phyloP scores from a whole-genome alignment of 2,329 filamentous ascomycete genomes.

The Penicillium hordei region DNA sequence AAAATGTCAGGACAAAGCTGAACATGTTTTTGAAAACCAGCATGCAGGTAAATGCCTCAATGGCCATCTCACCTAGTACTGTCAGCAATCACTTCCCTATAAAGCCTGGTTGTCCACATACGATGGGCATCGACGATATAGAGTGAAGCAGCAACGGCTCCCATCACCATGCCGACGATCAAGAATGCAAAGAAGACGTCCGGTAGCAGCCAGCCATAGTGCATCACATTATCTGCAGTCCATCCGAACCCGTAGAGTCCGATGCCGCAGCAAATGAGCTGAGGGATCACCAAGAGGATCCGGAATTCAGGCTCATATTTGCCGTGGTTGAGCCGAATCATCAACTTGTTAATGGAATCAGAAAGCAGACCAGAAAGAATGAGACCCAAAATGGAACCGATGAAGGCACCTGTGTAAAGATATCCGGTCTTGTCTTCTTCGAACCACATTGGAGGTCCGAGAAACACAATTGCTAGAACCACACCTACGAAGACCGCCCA shows the following conservation, averaged over 20 bases:
- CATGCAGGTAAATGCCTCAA: slow-evolving; percentile 86
- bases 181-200: slow-evolving; percentile 81
- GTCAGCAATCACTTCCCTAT: slow-evolving; percentile 9
- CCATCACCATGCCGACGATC: slow-evolving; percentile 88
- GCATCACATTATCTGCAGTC: slow-evolving; percentile 60
- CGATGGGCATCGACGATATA: slow-evolving; percentile 94
- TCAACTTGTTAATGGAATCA: slow-evolving; percentile 67
- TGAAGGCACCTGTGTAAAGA: slow-evolving; percentile 79
- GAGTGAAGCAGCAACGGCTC: slow-evolving; percentile 77
- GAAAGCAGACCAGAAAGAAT: slow-evolving; percentile 69
- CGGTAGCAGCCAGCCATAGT: slow-evolving; percentile 71
- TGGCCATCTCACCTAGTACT: slow-evolving; percentile 66
- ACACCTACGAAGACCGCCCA: slow-evolving; percentile 94
- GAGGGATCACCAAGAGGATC: slow-evolving; percentile 77
- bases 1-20: slow-evolving; percentile 79
- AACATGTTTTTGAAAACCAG: slow-evolving; percentile 96
- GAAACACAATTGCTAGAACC: slow-evolving; percentile 76
- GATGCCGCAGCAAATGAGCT: slow-evolving; percentile 72
- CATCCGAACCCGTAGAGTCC: slow-evolving; percentile 84
- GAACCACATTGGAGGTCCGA: slow-evolving; percentile 79
- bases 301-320: slow-evolving; percentile 91
- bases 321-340: slow-evolving; percentile 74
- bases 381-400: slow-evolving; percentile 79
- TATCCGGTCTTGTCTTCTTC: slow-evolving; percentile 79
- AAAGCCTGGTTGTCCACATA: slow-evolving; percentile 45